These are phyloP conservation scores for Abelmoschus esculentus DNA, from an alignment of 345 rosid genomes.

Conservation along the genomic window DNA sequence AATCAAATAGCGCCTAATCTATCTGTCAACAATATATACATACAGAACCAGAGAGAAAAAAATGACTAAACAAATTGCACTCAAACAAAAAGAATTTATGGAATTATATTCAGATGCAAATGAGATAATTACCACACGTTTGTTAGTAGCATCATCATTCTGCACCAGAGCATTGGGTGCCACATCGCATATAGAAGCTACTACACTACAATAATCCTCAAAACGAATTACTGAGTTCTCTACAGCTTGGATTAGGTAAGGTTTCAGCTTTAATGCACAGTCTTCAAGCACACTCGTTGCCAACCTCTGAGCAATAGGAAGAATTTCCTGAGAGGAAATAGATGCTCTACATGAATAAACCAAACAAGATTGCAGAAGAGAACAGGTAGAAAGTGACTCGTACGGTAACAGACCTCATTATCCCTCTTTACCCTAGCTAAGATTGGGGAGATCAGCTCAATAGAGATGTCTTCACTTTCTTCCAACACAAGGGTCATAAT, in stretches of 20 bases:
- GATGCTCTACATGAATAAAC: conserved; percentile 5
- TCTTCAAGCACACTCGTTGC: conserved; percentile 62
- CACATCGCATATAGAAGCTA: conserved; percentile 61
- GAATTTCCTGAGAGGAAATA: conserved; percentile 40
- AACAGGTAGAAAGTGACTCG: background rate
- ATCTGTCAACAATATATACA: background rate
- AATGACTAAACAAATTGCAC: background rate
- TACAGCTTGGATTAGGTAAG: conserved; percentile 53
- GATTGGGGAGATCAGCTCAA: conserved; percentile 64
- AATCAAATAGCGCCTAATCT: background rate
- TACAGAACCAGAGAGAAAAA: background rate
- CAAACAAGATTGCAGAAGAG: conserved; percentile 4
- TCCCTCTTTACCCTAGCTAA: conserved; percentile 52
- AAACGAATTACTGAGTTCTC: conserved; percentile 39
- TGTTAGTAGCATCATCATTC: conserved; percentile 32
- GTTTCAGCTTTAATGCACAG: conserved; percentile 64
- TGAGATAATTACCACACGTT: conserved; percentile 41
- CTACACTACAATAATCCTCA: conserved; percentile 51
- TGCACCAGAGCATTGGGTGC: conserved; percentile 31
- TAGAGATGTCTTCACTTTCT: conserved; percentile 86
- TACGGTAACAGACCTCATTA: conserved; percentile 48
- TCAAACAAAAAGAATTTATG: background rate
- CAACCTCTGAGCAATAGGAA: conserved; percentile 56
- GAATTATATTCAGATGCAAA: background rate
- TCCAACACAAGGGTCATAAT: conserved; percentile 84